Evolutionary conservation across 1,284 basidiomycete genomes (phyloP), one percentile per base, ranked within the genome.

Genomic region (Marasmius oreades): DNA sequence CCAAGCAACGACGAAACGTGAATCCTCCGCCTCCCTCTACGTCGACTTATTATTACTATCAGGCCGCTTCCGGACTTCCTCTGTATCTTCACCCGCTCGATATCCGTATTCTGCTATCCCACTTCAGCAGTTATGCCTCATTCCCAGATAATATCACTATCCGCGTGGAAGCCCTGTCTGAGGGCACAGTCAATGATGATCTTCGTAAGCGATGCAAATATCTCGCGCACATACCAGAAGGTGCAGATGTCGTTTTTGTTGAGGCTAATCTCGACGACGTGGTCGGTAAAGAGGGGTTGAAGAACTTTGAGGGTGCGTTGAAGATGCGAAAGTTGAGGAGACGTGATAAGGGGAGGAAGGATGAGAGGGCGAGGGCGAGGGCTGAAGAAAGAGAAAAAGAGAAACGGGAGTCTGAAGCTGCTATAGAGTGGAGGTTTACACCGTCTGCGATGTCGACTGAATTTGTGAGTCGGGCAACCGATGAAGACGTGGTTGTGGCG

Each of bases 11-110:
- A 20, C 78, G 83, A 56, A 93, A 92, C 66, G 69, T 92, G 61
- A 92, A 93, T 63, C 90, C 91, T 2, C 88, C 90, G 1, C 88
- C 90, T 10, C 88, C 88, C 12, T 86, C 88, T 2, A 86, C 87
- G 1, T 88, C 88, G 20, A 87, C 87, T 11, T 98, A 97, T 73
- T 93, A 91, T 66, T 99, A 93, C 72, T 99, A 98, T 71, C 97
- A 99, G 72, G 92, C 94, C 11, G 86, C 93, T 0, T 92, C 92
- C 2, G 97, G 96, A 16, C 81, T 93, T 59, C 91, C 93, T 18
- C 82, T 98, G 64, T 99, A 92, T 76, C 82, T 99, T 14, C 94
- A 97, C 67, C 95, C 96, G 1, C 81, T 99, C 39, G 96, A 99
- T 70, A 97, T 96, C 72, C 91, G 90, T 72, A 94, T 98, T 56